Evolutionary conservation across 495 filamentous ascomycete genomes (phyloP), one percentile per base, ranked within the genome.

Genomic region (Penicillium paxilli): DNA sequence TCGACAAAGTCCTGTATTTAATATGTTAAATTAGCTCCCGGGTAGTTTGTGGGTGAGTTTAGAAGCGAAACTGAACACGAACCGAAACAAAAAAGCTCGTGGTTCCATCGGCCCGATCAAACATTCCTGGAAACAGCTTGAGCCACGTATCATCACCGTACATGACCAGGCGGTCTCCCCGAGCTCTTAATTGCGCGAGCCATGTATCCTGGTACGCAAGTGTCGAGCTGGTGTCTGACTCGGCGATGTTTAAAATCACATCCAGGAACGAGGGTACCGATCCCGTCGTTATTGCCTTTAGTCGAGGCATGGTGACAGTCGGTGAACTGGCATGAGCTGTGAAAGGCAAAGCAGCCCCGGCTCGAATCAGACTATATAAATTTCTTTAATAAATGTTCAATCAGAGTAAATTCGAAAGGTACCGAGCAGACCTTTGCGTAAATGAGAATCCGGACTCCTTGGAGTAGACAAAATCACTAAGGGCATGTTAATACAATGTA

Each of bases 71-170:
- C 44, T 59, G 28, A 42, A 44, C 50, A 85, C 89, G 80, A 63
- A 96, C 92, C 71, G 94, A 92, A 55, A 99, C 94, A 69, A 97
- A 99, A 67, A 99, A 99, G 70, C 92, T 97, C 30, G 90, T 90
- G 2, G 95, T 98, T 30, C 95, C 95, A 65, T 99, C 94, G 17
- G 83, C 77, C 25, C 92, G 84, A 57, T 82, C 82, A 71, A 99
- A 99, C 32, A 85, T 87, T 7, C 80, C 83, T 5, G 94, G 94
- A 65, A 99, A 98, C 28, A 99, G 80, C 69, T 96, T 98, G 51
- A 98, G 75, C 94, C 94, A 99, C 12, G 94, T 99, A 68, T 99
- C 94, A 65, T 99, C 94, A 38, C 94, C 94, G 60, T 95, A 96
- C 89, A 99, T 93, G 66, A 96, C 77, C 46, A 97, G 76, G 56